phyloP scores from a whole-genome alignment of 768 basidiomycete genomes.

The Phaeotremella skinneri region DNA sequence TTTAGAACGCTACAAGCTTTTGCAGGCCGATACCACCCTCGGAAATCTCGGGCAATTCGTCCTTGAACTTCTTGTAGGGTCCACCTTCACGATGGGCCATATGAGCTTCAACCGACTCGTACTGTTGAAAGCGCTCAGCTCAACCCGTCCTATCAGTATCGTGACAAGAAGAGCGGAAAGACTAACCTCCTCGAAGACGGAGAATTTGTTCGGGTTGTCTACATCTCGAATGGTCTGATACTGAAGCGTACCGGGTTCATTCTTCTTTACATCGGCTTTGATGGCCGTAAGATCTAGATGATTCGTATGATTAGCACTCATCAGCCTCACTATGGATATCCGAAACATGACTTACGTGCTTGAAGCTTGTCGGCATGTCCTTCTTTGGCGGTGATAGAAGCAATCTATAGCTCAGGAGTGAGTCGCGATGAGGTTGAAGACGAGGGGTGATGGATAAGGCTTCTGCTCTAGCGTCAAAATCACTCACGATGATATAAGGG shows the following conservation, averaged over 20 bases:
- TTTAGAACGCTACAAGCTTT: constrained; percentile 7
- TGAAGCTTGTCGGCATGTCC: neutral
- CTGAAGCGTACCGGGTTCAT: constrained; percentile 20
- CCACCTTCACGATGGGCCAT: constrained; percentile 8
- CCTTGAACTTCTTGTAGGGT: constrained; percentile 18
- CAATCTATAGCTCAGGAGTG: constrained; percentile 1
- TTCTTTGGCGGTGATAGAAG: neutral
- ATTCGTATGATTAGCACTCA: neutral
- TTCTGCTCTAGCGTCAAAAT: too few relatives aligned
- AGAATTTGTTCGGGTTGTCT: constrained; percentile 16
- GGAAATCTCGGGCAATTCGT: neutral
- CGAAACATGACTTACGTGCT: neutral
- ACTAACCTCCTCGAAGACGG: constrained; percentile 22
- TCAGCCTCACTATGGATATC: neutral
- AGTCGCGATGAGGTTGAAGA: neutral
- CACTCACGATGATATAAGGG: neutral
- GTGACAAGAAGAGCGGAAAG: neutral
- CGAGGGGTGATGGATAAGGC: neutral
- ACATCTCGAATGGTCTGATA: constrained; percentile 18
- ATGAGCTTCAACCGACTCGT: neutral
- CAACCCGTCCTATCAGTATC: neutral
- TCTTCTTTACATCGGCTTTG: constrained; percentile 10
- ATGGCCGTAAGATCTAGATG: neutral
- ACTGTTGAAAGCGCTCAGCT: neutral
- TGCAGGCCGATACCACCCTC: neutral